Evolutionary conservation across 2,329 filamentous ascomycete genomes (phyloP).

Genomic region (Ambrosiella cleistominuta): DNA sequence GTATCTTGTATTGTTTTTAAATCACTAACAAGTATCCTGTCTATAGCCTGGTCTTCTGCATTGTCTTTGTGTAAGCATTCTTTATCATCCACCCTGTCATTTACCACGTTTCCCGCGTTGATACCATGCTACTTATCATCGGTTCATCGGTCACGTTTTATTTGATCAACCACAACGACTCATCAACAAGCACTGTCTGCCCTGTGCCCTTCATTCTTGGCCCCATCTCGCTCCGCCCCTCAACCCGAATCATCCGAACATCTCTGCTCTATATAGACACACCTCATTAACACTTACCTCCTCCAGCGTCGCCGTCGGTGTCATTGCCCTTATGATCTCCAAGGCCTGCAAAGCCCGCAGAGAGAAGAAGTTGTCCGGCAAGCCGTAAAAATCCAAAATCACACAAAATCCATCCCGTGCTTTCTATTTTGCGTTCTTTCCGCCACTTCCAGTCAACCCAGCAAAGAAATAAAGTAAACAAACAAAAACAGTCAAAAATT

Average conservation of each 20-base stretch:
- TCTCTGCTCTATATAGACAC: too few relatives aligned
- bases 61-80: conserved; percentile 20
- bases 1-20: background rate
- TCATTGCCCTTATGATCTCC: conserved; percentile 20
- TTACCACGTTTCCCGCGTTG: too few relatives aligned
- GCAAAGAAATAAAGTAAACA: too few relatives aligned
- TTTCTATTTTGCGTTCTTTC: background rate
- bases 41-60: conserved; percentile 24
- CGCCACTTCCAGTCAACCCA: too few relatives aligned
- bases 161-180: background rate
- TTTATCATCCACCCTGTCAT: too few relatives aligned
- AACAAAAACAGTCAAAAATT: too few relatives aligned
- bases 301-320: conserved; percentile 19
- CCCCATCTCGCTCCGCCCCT: background rate
- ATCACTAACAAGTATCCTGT: conserved; percentile 4
- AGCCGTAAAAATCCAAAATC: conserved; percentile 6
- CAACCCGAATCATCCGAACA: background rate
- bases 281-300: conserved; percentile 13
- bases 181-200: background rate
- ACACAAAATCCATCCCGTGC: background rate
- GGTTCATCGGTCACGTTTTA: background rate
- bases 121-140: background rate
- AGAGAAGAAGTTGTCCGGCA: conserved; percentile 18
- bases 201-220: background rate
- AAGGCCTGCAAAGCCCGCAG: conserved; percentile 20